These are phyloP conservation scores for Cubamyces sp. DNA, from an alignment of 768 basidiomycete genomes.

Conservation along the genomic window DNA sequence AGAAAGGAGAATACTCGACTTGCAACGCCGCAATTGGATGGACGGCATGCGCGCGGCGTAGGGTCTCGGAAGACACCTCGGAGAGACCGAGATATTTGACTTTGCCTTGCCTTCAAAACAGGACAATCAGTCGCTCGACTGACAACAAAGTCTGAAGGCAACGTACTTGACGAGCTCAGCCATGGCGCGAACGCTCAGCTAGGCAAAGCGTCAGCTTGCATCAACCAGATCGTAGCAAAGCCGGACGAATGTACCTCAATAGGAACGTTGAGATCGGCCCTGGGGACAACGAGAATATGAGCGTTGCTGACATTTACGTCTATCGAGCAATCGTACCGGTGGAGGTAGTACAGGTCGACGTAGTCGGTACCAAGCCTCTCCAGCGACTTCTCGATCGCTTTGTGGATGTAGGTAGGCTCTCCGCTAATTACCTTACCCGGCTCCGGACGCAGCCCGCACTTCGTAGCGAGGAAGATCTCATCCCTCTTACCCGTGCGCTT, in stretches of 20 bases:
- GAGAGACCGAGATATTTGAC: slow-evolving; percentile 36
- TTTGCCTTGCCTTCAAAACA: slow-evolving; percentile 31
- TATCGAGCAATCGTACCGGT: slow-evolving; percentile 33
- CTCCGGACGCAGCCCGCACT: slow-evolving; percentile 48
- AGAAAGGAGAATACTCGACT: slow-evolving; percentile 49
- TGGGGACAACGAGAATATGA: neutral
- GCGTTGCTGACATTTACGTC: no score
- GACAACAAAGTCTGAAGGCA: neutral
- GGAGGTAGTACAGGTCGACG: slow-evolving; percentile 47
- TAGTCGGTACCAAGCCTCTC: slow-evolving; percentile 39
- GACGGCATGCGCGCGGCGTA: slow-evolving; percentile 41
- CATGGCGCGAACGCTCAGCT: slow-evolving; percentile 31
- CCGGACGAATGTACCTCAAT: slow-evolving; percentile 27
- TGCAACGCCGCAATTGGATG: slow-evolving; percentile 50
- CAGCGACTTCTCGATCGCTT: slow-evolving; percentile 45
- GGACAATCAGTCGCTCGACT: neutral
- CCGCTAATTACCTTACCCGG: slow-evolving; percentile 34
- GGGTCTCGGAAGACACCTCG: slow-evolving; percentile 32
- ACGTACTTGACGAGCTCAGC: slow-evolving; percentile 35
- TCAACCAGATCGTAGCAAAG: no score
- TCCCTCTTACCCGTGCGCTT: slow-evolving; percentile 52
- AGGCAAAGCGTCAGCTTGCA: neutral
- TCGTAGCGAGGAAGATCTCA: slow-evolving; percentile 66
- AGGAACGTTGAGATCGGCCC: slow-evolving; percentile 29
- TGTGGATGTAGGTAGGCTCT: slow-evolving; percentile 46